Base-by-base conservation (phyloP, 2,329 filamentous ascomycete species). In the Cladosporium sp. region DNA sequence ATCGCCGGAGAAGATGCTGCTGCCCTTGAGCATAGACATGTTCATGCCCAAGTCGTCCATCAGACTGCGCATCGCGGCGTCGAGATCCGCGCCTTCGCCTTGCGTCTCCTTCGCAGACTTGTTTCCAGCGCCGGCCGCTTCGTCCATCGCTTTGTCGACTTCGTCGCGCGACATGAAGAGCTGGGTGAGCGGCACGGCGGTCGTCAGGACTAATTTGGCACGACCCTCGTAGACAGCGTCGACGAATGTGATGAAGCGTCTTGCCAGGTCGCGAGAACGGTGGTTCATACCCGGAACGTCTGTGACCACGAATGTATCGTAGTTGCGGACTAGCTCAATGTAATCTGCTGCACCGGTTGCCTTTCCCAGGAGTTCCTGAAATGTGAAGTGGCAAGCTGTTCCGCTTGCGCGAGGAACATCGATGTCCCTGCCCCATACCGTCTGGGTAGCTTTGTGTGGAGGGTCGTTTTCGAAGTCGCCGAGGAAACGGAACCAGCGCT, bases 241-340 rank as follows among this genome's bases (percentile, higher is more conserved):
- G 59, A 98, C 89, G 62, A 98, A 96, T 0, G 92, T 98, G 68
- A 98, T 98, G 70, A 98, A 96, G 4, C 93, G 80, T 10, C 93
- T 77, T 0, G 93, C 93, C 37, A 95, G 78, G 72, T 98, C 93
- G 16, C 93, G 83, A 65, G 90, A 83, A 51, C 83, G 82, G 59
- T 89, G 81, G 38, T 86, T 93, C 93, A 98, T 97, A 5, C 86
- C 88, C 0, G 93, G 93, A 1, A 97, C 84, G 48, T 91, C 87
- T 0, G 90, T 95, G 9, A 98, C 81, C 58, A 98, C 82, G 65
- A 98, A 97, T 1, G 91, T 85, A 56, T 96, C 86, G 70, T 97
- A 98, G 60, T 85, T 85, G 53, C 89, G 82, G 71, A 89, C 88
- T 53, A 98, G 77, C 70, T 97, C 93, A 8, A 98, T 79, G 67